Conservation (phyloP, 805 yeast genomes). For the Ogataea saltuana region DNA sequence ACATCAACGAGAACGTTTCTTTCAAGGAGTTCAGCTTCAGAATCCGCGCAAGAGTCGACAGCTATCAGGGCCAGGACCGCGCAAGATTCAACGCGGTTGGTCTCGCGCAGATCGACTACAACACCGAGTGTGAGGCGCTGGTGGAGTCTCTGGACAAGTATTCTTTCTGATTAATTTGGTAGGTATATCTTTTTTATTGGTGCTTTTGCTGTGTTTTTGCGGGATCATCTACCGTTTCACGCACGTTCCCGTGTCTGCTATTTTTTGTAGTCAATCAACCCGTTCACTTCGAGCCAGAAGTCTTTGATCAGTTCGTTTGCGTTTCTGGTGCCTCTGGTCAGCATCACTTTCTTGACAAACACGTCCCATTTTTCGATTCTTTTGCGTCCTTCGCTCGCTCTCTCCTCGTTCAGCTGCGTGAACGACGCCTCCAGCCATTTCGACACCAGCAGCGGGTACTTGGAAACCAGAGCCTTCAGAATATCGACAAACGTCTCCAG, state of each 20-base stretch:
- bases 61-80: conserved; percentile 74
- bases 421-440: conserved; percentile 45
- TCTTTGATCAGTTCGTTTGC: conserved; percentile 56
- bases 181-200: not conserved
- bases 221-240: not conserved
- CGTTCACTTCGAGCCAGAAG: conserved; percentile 66
- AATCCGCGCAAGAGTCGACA: conserved; percentile 79
- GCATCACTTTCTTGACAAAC: conserved; percentile 54
- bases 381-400: conserved; percentile 27
- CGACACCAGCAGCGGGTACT: conserved; percentile 42
- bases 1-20: conserved; percentile 38
- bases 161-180: conserved; percentile 23
- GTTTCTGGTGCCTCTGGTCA: conserved; percentile 66
- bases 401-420: conserved; percentile 29
- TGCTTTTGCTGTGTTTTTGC: too few relatives aligned
- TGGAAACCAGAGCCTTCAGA: conserved; percentile 41
- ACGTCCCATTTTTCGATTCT: conserved; percentile 38
- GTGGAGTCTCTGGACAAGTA: conserved; percentile 44
- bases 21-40: conserved; percentile 76
- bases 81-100: conserved; percentile 71
- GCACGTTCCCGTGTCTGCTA: conserved; percentile 7
- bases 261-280: conserved; percentile 44
- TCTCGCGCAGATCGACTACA: conserved; percentile 53
- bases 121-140: conserved; percentile 60
- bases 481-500: conserved; percentile 59